Conservation (phyloP, 768 basidiomycete species). For the Termitomyces sp. region DNA sequence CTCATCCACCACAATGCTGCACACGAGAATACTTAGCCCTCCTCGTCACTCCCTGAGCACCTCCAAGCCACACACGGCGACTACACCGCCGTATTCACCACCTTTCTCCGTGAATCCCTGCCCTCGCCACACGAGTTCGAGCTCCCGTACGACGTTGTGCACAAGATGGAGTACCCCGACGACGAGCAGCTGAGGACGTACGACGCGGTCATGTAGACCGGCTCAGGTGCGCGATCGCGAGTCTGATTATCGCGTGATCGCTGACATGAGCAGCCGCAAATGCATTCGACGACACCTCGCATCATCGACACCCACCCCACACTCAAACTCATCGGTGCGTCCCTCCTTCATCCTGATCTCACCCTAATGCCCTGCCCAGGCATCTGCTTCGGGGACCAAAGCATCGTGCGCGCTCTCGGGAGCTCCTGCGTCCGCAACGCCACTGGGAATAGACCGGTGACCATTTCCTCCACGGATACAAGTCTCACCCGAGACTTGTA, state of each 20-base stretch:
- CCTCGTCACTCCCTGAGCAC: slow-evolving; percentile 50
- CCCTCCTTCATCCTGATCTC: no score
- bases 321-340: slow-evolving; percentile 70
- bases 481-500: no score
- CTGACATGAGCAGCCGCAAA: slow-evolving; percentile 48
- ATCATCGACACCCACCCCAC: slow-evolving; percentile 49
- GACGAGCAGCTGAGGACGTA: slow-evolving; percentile 50
- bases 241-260: no score
- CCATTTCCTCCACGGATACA: no score
- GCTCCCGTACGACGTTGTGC: slow-evolving; percentile 67
- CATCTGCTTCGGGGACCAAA: no score
- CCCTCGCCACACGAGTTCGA: slow-evolving; percentile 33
- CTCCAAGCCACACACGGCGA: no score
- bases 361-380: no score
- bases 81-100: slow-evolving; percentile 51
- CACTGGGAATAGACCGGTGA: no score
- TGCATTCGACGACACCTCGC: slow-evolving; percentile 62
- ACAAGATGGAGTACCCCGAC: slow-evolving; percentile 57
- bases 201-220: slow-evolving; percentile 75
- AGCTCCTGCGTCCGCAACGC: no score
- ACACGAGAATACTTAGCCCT: slow-evolving; percentile 45
- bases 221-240: slow-evolving; percentile 56
- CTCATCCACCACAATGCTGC: slow-evolving; percentile 9
- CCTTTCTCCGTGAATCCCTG: slow-evolving; percentile 36
- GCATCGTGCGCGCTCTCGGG: no score